These are phyloP conservation scores for Mycosarcoma maydis DNA, from an alignment of 1,284 basidiomycete genomes.

Conservation along the genomic window DNA sequence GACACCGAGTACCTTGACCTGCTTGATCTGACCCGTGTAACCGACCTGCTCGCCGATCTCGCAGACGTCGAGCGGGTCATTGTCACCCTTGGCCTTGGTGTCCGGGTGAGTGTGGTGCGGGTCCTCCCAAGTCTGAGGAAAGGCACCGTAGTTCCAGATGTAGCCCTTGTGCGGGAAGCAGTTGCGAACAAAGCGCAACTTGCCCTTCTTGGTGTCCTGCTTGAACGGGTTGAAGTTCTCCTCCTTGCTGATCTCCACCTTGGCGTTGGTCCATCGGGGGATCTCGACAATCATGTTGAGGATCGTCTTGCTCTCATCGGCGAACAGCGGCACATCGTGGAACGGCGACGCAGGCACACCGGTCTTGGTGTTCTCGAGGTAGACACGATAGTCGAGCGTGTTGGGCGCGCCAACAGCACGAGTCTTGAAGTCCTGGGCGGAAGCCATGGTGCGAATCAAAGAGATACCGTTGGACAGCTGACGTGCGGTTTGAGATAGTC, in stretches of 20 bases:
- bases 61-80: conserved; percentile 99
- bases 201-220: conserved; percentile 96
- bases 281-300: conserved; percentile 77
- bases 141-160: conserved; percentile 73
- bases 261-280: conserved; percentile 96
- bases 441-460: conserved; percentile 34
- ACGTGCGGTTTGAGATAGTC: conserved; percentile 56
- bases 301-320: conserved; percentile 71
- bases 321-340: conserved; percentile 67
- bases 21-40: conserved; percentile 97
- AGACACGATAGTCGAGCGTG: conserved; percentile 95
- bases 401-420: conserved; percentile 87
- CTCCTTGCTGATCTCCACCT: conserved; percentile 98
- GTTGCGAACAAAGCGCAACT: conserved; percentile 96
- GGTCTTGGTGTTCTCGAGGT: conserved; percentile 74
- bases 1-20: conserved; percentile 99
- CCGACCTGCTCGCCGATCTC: conserved; percentile 99
- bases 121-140: conserved; percentile 99
- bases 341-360: conserved; percentile 64
- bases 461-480: conserved; percentile 48
- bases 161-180: conserved; percentile 99
- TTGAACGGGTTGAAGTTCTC: conserved; percentile 99
- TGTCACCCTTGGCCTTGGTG: conserved; percentile 99
- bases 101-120: conserved; percentile 86
- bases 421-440: conserved; percentile 71